A percentile compares a stretch with the other conserved stretches of the same genome.
Evolutionary conservation across 352 stramenopile genomes (phyloP).

Genomic region (Phytophthora agathidicida): DNA sequence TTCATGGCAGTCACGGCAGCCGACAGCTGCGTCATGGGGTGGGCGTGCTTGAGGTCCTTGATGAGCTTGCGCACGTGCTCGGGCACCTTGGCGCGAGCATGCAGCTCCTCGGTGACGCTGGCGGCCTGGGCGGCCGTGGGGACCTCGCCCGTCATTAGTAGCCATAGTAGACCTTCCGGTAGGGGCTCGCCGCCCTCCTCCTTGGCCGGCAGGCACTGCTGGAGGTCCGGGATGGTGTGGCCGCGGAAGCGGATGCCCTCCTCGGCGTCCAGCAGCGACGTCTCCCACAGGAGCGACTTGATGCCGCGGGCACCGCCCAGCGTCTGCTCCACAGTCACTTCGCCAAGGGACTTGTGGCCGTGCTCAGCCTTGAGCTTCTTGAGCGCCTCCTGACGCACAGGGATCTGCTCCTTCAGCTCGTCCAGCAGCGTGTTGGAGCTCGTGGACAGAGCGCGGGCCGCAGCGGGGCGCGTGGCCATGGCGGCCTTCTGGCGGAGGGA

Average conservation of each 20-base stretch:
- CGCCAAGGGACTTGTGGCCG: conserved; percentile 91
- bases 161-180: conserved; percentile 97
- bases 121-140: conserved; percentile 97
- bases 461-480: conserved; percentile 42
- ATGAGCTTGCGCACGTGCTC: conserved; percentile 96
- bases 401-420: conserved; percentile 90
- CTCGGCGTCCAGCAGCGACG: conserved; percentile 93
- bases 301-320: conserved; percentile 97
- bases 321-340: conserved; percentile 97
- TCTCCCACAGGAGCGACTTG: conserved; percentile 99
- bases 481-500: conserved; percentile 59
- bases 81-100: conserved; percentile 94
- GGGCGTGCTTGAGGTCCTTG: conserved; percentile 96
- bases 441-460: conserved; percentile 72
- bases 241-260: conserved; percentile 99
- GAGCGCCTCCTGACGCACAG: conserved; percentile 91
- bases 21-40: conserved; percentile 99
- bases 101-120: conserved; percentile 95
- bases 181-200: conserved; percentile 95
- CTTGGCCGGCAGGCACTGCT: conserved; percentile 94
- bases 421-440: conserved; percentile 74
- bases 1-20: conserved; percentile 94
- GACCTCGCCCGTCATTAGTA: conserved; percentile 97
- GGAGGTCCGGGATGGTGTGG: conserved; percentile 98
- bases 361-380: conserved; percentile 95